Evolutionary conservation across 768 basidiomycete species (phyloP).

Genomic region (Epithele typhae): DNA sequence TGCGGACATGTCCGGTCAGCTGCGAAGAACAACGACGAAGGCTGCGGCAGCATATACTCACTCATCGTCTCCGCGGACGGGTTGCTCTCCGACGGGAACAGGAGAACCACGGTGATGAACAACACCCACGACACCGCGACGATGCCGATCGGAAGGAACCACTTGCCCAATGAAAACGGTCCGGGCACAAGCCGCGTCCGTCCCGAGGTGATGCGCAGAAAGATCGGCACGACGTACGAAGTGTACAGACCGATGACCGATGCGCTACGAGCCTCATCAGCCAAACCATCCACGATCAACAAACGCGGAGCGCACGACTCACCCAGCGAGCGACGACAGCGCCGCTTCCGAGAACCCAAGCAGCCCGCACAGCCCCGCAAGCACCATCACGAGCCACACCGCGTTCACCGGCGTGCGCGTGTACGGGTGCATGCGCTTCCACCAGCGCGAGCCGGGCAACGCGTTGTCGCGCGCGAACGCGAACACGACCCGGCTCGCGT

Average conservation of each 20-base stretch:
- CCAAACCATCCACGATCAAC: no score
- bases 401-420: constrained; percentile 73
- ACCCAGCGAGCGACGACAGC: constrained; percentile 66
- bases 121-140: constrained; percentile 64
- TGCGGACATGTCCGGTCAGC: no score
- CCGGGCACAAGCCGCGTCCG: constrained; percentile 54
- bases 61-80: constrained; percentile 49
- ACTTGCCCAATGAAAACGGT: constrained; percentile 55
- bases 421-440: constrained; percentile 54
- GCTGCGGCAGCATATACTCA: no score
- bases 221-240: constrained; percentile 63
- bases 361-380: constrained; percentile 53
- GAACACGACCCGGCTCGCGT: constrained; percentile 72
- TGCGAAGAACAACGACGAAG: no score
- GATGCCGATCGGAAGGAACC: constrained; percentile 54
- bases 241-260: constrained; percentile 70
- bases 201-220: constrained; percentile 68
- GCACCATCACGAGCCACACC: constrained; percentile 67
- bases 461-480: constrained; percentile 74
- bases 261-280: constrained; percentile 19
- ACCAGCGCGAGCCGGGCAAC: constrained; percentile 65
- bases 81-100: constrained; percentile 47
- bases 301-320: no score
- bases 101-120: constrained; percentile 54
- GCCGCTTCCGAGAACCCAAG: constrained; percentile 64